phyloP scores from a whole-genome alignment of 495 filamentous ascomycete genomes.

The Aspergillus cristatus region DNA sequence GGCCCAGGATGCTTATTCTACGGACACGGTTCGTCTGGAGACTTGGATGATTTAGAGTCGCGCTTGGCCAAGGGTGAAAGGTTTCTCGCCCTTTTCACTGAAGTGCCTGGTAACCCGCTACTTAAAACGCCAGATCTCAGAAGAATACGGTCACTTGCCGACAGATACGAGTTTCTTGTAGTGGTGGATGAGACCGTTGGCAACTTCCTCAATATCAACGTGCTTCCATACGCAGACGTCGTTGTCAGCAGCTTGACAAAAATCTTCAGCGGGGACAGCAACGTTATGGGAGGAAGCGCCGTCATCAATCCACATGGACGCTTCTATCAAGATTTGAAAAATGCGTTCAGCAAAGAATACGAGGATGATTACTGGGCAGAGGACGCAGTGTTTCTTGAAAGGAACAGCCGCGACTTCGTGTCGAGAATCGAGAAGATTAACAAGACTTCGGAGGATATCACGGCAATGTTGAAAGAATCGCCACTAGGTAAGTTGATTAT shows the following conservation, averaged over 20 bases:
- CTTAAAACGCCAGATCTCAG: constrained; percentile 74
- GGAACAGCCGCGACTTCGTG: constrained; percentile 90
- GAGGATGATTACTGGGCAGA: constrained; percentile 91
- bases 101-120: constrained; percentile 89
- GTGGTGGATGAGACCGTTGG: constrained; percentile 95
- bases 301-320: constrained; percentile 73
- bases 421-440: constrained; percentile 79
- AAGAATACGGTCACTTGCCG: constrained; percentile 70
- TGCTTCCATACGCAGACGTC: constrained; percentile 79
- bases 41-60: constrained; percentile 77
- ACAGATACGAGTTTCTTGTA: constrained; percentile 79
- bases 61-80: constrained; percentile 63
- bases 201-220: constrained; percentile 91
- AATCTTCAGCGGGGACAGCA: constrained; percentile 92
- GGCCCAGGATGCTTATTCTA: constrained; percentile 88
- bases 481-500: constrained; percentile 41
- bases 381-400: constrained; percentile 88
- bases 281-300: constrained; percentile 91
- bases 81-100: constrained; percentile 82
- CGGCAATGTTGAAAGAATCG: constrained; percentile 52
- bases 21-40: constrained; percentile 69
- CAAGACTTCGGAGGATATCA: constrained; percentile 74
- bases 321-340: constrained; percentile 62
- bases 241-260: constrained; percentile 93
- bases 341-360: constrained; percentile 50